Evolutionary conservation across 164 flowering plant species (phyloP).

Genomic region (Stephania cephalantha): DNA sequence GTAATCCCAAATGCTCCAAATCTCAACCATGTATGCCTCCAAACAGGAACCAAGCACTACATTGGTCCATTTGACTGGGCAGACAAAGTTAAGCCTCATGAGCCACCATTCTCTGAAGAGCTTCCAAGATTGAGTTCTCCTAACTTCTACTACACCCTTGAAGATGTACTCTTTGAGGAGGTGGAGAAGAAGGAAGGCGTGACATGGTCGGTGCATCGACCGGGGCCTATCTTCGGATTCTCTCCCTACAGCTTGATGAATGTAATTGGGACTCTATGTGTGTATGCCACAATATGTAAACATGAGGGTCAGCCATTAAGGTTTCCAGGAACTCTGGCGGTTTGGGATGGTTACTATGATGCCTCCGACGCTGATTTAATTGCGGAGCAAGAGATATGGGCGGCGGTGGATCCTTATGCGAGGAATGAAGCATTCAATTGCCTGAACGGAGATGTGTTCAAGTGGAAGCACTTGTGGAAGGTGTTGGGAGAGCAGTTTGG

Average conservation of each 20-base stretch:
- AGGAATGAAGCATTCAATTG: constrained; percentile 74
- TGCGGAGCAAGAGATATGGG: constrained; percentile 91
- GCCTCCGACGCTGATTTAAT: constrained; percentile 75
- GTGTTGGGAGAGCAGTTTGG: constrained; percentile 67
- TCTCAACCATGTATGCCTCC: constrained; percentile 62
- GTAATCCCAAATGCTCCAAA: constrained; percentile 57
- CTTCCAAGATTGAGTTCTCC: constrained; percentile 45
- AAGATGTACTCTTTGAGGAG: constrained; percentile 60
- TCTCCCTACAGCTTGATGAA: constrained; percentile 75
- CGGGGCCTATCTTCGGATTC: constrained; percentile 56
- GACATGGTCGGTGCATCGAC: constrained; percentile 71
- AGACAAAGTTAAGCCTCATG: constrained; percentile 36
- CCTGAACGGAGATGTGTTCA: constrained; percentile 71
- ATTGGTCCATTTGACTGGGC: constrained; percentile 37
- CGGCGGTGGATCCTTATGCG: constrained; percentile 64
- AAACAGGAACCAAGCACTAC: constrained; percentile 67
- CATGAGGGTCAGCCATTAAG: constrained; percentile 48
- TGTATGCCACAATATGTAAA: constrained; percentile 69
- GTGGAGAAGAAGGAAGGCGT: constrained; percentile 39
- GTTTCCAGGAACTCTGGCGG: constrained; percentile 52
- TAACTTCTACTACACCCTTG: constrained; percentile 56
- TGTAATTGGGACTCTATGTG: constrained; percentile 53
- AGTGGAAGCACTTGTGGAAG: constrained; percentile 82
- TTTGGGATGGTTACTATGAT: constrained; percentile 49
- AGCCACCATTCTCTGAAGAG: constrained; percentile 67